Base-by-base conservation (phyloP, 768 basidiomycete species). In the Xerocomus potaroensis region DNA sequence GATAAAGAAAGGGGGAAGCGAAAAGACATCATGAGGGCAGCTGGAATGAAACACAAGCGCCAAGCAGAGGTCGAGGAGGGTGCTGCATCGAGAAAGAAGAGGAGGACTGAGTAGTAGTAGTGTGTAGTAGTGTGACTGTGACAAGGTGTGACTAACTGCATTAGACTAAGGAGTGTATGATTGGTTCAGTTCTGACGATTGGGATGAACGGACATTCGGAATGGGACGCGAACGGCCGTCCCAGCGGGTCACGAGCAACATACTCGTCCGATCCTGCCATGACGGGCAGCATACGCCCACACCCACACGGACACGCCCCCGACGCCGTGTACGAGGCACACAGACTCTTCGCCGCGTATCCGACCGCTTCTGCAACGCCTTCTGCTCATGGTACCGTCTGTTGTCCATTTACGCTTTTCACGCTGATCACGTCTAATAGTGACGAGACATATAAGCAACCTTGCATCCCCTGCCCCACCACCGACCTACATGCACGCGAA, bases 1-100 rank as follows among this genome's bases (percentile, higher is more conserved):
- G 84, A 87, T 52, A 90, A 84, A 63, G 83, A 83, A 24, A 89
- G 75, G 63, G 87, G 86, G 66, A 82, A 79, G 68, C 75, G 79
- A 64, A 91, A 86, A 60, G 87, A 84, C 41, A 72, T 78, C 44
- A 89, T 91, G 89, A 72, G 79, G 47, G 62, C 71, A 29, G 75
- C 78, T 14, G 89, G 90, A 27, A 75, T 82, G 63, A 88, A 84
- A 68, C 79, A 65, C 52, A 87, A 88, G 62, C 72, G 85, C 23
- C 79, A 85, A 51, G 65, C 69, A 5, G 84, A 83, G 41, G 55
- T 63, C 11, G 78, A 81, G 57, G 83, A 83, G 39, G 84, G 84
- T 0, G 59, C 72, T 16, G 65, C 70, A 12, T 11, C 57, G 2
- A 61, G 71, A 29, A 90, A 86, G 64, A 70, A 77, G 49, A 66